Percentiles rank a stretch among this genome's conserved stretches.
Evolutionary conservation across 2,329 filamentous ascomycete species (phyloP).

Genomic region (Cucurbitaria berberidis): DNA sequence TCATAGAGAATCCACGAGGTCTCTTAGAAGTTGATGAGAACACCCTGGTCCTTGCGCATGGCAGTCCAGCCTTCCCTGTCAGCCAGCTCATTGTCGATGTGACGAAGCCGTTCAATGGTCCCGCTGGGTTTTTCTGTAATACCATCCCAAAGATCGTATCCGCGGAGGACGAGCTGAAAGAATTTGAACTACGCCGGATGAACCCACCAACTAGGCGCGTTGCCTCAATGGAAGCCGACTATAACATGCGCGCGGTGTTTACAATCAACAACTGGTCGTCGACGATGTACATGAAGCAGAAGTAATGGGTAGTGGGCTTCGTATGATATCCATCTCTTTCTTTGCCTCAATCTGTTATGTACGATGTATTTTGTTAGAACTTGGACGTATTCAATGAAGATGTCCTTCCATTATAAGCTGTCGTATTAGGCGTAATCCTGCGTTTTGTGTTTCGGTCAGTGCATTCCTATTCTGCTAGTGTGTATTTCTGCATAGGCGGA

Average conservation of each 20-base stretch:
- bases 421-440: no score
- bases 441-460: no score
- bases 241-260: not conserved
- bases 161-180: not conserved
- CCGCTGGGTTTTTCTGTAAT: not conserved
- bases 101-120: not conserved
- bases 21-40: not conserved
- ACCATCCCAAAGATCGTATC: not conserved
- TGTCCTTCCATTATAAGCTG: no score
- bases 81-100: not conserved
- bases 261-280: not conserved
- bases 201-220: not conserved
- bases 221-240: not conserved
- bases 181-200: not conserved
- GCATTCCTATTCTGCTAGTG: no score
- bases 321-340: not conserved
- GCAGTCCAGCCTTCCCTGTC: not conserved
- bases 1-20: not conserved
- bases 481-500: no score
- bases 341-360: not conserved
- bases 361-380: no score
- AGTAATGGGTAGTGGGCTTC: not conserved
- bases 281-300: not conserved
- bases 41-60: not conserved
- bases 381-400: no score